Evolutionary conservation across 2,329 filamentous ascomycete genomes (phyloP).

Genomic region (Tolypocladium paradoxum): DNA sequence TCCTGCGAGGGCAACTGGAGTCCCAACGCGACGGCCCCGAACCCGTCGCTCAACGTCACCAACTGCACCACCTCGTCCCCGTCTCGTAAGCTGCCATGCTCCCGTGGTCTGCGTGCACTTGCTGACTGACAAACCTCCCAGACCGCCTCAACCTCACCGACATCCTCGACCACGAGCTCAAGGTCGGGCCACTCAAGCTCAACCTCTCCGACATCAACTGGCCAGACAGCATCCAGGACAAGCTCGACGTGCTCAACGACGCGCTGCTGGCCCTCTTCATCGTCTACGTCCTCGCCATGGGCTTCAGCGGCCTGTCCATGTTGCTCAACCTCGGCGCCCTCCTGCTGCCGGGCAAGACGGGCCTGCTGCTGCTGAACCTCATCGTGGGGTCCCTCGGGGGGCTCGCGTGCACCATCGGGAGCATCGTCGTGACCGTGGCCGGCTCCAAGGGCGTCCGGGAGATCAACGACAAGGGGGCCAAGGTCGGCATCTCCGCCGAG

Average conservation of each 20-base stretch:
- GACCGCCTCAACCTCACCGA: conserved; percentile 35
- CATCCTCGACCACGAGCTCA: conserved; percentile 34
- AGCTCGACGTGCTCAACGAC: conserved; percentile 37
- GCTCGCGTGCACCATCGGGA: conserved; percentile 27
- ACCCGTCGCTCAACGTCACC: conserved; percentile 29
- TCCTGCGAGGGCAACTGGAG: conserved; percentile 34
- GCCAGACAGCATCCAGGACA: conserved; percentile 31
- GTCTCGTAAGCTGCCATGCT: conserved; percentile 20
- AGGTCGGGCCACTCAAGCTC: conserved; percentile 31
- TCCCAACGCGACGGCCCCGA: conserved; percentile 28
- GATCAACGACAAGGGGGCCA: conserved; percentile 32
- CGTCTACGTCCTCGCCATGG: conserved; percentile 34
- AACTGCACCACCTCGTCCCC: conserved; percentile 31
- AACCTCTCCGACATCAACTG: conserved; percentile 34
- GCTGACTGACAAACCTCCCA: conserved; percentile 6
- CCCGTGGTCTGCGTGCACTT: background rate
- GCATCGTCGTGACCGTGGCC: conserved; percentile 31
- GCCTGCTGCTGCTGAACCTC: conserved; percentile 24
- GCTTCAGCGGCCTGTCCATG: conserved; percentile 31
- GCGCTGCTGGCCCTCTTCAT: conserved; percentile 37
- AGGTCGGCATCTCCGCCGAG: conserved; percentile 32
- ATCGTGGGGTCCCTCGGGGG: conserved; percentile 23
- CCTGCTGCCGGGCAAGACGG: conserved; percentile 16
- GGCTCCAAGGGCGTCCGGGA: conserved; percentile 27
- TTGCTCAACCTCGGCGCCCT: conserved; percentile 26